A percentile compares a stretch with the other conserved stretches of the same genome.
Evolutionary conservation across 2,329 filamentous ascomycete species (phyloP).

Genomic region (Cladosporium sp.): DNA sequence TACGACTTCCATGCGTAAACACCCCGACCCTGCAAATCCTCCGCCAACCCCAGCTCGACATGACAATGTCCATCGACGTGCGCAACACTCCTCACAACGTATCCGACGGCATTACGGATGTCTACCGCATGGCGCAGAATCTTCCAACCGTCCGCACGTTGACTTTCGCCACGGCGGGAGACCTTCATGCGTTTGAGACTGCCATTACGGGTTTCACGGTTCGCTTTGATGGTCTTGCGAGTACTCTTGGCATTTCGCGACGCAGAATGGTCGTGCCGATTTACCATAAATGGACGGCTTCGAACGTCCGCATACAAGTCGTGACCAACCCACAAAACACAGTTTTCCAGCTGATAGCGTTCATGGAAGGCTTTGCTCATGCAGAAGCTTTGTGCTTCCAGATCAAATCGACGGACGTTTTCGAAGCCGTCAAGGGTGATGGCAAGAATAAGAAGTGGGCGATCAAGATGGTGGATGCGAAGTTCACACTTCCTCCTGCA

Average conservation of each 20-base stretch:
- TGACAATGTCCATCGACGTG: slow-evolving; percentile 65
- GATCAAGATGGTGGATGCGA: slow-evolving; percentile 79
- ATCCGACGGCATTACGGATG: slow-evolving; percentile 58
- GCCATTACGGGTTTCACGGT: slow-evolving; percentile 78
- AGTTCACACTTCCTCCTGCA: slow-evolving; percentile 72
- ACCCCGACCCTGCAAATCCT: slow-evolving; percentile 61
- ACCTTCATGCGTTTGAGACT: slow-evolving; percentile 73
- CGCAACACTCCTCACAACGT: slow-evolving; percentile 36
- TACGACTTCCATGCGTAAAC: slow-evolving; percentile 37
- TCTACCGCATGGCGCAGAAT: slow-evolving; percentile 46
- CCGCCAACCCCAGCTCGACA: slow-evolving; percentile 69
- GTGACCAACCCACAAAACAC: slow-evolving; percentile 62
- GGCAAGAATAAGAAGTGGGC: slow-evolving; percentile 54
- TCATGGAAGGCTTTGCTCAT: slow-evolving; percentile 83
- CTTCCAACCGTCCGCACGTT: slow-evolving; percentile 65
- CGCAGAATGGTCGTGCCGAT: slow-evolving; percentile 76
- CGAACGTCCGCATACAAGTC: slow-evolving; percentile 72
- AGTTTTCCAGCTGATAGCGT: slow-evolving; percentile 72
- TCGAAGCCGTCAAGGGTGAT: slow-evolving; percentile 55
- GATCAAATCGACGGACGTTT: slow-evolving; percentile 76
- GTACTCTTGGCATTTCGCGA: slow-evolving; percentile 74
- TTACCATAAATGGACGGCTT: slow-evolving; percentile 89
- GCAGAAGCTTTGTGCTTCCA: slow-evolving; percentile 86
- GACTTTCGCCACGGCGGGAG: slow-evolving; percentile 36
- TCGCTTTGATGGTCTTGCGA: slow-evolving; percentile 49